Percentiles rank a stretch among this genome's conserved stretches.
These are phyloP conservation scores for Aspergillus alliaceus DNA, from an alignment of 2,329 filamentous ascomycete species.

Conservation along the genomic window DNA sequence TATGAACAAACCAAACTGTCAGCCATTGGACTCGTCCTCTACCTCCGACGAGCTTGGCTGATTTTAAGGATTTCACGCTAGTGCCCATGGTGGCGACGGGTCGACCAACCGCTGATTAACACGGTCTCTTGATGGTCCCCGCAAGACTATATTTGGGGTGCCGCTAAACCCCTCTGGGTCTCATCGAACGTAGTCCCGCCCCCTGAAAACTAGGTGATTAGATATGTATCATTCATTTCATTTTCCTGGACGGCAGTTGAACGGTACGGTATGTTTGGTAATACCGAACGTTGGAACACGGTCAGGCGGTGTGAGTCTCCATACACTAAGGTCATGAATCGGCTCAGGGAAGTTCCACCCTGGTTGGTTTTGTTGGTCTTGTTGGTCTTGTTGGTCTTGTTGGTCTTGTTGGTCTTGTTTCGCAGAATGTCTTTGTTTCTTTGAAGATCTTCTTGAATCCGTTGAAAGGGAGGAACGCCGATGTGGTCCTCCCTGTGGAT, in stretches of 20 bases:
- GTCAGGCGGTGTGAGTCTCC: not conserved
- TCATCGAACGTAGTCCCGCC: slow-evolving; percentile 15
- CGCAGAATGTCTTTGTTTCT: not conserved
- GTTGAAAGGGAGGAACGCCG: not conserved
- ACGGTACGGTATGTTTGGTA: not conserved
- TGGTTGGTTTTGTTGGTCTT: too few species aligned
- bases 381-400: too few species aligned
- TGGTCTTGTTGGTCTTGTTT: not conserved
- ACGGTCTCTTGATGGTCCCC: slow-evolving; percentile 13
- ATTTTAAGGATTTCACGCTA: slow-evolving; percentile 18
- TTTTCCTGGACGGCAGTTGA: not conserved
- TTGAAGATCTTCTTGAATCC: not conserved
- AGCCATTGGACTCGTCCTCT: slow-evolving; percentile 2
- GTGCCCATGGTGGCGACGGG: slow-evolving; percentile 11
- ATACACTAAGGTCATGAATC: not conserved
- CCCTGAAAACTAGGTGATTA: slow-evolving; percentile 16
- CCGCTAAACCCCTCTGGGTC: slow-evolving; percentile 4
- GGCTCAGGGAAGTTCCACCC: not conserved
- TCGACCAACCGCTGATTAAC: slow-evolving; percentile 20
- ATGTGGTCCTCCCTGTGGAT: not conserved
- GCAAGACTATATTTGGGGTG: slow-evolving; percentile 23
- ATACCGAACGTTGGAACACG: not conserved
- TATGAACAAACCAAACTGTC: not conserved
- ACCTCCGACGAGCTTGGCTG: slow-evolving; percentile 12
- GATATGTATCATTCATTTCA: too few species aligned